These are phyloP conservation scores for Globisporangium carolinianum DNA, from an alignment of 352 stramenopile species.

Conservation along the genomic window DNA sequence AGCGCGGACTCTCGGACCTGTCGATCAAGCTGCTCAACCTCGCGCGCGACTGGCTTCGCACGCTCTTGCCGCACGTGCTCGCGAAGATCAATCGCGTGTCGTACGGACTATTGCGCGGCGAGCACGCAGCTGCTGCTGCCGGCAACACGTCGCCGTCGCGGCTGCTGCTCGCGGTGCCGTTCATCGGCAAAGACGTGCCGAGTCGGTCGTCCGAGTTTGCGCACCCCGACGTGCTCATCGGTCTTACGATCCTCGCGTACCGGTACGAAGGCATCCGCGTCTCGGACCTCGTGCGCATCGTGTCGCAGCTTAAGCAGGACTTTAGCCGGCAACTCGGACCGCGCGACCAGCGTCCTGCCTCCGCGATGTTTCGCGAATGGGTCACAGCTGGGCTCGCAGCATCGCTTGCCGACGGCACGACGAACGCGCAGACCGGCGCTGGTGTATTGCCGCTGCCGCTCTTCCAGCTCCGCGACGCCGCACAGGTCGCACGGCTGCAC, in stretches of 20 bases:
- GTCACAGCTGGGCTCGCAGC: conserved; percentile 37
- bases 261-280: conserved; percentile 86
- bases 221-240: conserved; percentile 96
- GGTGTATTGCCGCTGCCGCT: conserved; percentile 92
- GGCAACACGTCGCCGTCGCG: conserved; percentile 93
- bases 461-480: conserved; percentile 95
- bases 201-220: conserved; percentile 98
- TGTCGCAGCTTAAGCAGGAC: conserved; percentile 86
- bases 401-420: conserved; percentile 16
- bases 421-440: conserved; percentile 17
- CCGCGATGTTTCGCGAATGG: conserved; percentile 76
- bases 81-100: conserved; percentile 99
- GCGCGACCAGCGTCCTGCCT: conserved; percentile 70
- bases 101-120: conserved; percentile 93
- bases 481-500: conserved; percentile 94
- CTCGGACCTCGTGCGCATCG: conserved; percentile 77
- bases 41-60: conserved; percentile 94
- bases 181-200: conserved; percentile 99
- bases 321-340: conserved; percentile 82
- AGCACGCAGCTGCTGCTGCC: conserved; percentile 41
- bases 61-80: conserved; percentile 97
- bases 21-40: conserved; percentile 99
- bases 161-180: conserved; percentile 96
- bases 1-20: conserved; percentile 60
- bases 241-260: conserved; percentile 87